These are phyloP conservation scores for Takakia lepidozioides DNA, from an alignment of 225 moss, liverwort and hornwort species.

Conservation along the genomic window DNA sequence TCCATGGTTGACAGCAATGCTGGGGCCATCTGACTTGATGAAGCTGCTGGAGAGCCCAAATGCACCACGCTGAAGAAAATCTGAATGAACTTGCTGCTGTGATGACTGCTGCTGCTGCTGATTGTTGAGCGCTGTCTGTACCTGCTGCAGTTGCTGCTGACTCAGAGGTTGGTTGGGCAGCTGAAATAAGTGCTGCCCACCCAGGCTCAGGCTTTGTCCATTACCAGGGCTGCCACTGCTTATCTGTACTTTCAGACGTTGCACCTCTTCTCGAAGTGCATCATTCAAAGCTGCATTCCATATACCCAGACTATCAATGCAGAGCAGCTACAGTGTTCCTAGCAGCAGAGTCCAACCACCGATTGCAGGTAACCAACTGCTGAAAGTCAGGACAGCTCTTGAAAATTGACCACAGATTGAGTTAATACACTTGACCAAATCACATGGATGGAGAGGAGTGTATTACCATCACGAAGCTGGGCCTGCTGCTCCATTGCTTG, in stretches of 20 bases:
- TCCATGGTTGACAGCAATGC: slow-evolving; percentile 33
- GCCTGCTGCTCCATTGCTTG: slow-evolving; percentile 83
- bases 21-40: slow-evolving; percentile 47
- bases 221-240: slow-evolving; percentile 26
- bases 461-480: slow-evolving; percentile 80
- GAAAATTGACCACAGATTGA: not conserved
- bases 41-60: slow-evolving; percentile 44
- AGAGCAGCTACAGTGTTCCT: not conserved
- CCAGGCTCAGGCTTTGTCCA: slow-evolving; percentile 47
- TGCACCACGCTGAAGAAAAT: slow-evolving; percentile 64
- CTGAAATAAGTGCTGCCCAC: slow-evolving; percentile 56
- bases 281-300: slow-evolving; percentile 58
- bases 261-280: slow-evolving; percentile 77
- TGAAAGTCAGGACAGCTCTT: not conserved
- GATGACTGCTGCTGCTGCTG: slow-evolving; percentile 51
- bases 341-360: not conserved
- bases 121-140: slow-evolving; percentile 39
- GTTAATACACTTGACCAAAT: not conserved
- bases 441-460: too few species aligned
- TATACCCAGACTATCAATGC: not conserved
- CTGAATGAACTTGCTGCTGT: slow-evolving; percentile 49
- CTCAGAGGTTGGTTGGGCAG: slow-evolving; percentile 51
- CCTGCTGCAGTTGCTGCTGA: slow-evolving; percentile 59
- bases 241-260: slow-evolving; percentile 63
- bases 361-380: not conserved